phyloP scores from a whole-genome alignment of 2,329 filamentous ascomycete species.

The Huntiella decipiens region DNA sequence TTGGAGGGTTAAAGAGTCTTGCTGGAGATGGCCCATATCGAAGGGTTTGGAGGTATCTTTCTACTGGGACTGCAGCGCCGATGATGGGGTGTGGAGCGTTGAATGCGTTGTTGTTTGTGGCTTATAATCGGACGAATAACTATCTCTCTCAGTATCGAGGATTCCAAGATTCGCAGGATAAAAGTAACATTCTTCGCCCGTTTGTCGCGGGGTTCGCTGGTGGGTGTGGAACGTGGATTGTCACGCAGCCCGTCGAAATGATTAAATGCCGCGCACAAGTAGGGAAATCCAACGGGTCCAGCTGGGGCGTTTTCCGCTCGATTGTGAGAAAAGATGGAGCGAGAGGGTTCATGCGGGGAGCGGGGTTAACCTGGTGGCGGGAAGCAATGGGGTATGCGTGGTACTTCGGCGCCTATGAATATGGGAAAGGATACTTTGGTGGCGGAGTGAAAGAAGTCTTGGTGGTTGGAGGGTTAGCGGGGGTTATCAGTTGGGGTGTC shows the following conservation, averaged over 20 bases:
- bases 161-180: neutral
- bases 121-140: constrained; percentile 69
- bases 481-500: constrained; percentile 72
- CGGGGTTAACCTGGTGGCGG: constrained; percentile 58
- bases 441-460: constrained; percentile 26
- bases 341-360: constrained; percentile 62
- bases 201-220: constrained; percentile 60
- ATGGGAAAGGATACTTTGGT: constrained; percentile 40
- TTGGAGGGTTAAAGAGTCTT: no score
- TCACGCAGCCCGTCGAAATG: constrained; percentile 77
- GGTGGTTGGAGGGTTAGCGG: constrained; percentile 71
- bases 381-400: constrained; percentile 93
- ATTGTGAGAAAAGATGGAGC: constrained; percentile 40
- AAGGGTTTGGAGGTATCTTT: no score
- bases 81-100: constrained; percentile 79
- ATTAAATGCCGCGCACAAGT: constrained; percentile 80
- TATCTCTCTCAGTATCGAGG: constrained; percentile 26
- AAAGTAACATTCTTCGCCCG: neutral
- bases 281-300: constrained; percentile 30
- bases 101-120: constrained; percentile 75
- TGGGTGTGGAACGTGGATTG: constrained; percentile 66
- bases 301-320: constrained; percentile 40
- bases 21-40: no score
- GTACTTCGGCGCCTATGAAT: constrained; percentile 88
- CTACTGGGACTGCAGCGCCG: constrained; percentile 55